Evolutionary conservation across 1,284 basidiomycete genomes (phyloP).

Genomic region (Cryptococcus deneoformans): DNA sequence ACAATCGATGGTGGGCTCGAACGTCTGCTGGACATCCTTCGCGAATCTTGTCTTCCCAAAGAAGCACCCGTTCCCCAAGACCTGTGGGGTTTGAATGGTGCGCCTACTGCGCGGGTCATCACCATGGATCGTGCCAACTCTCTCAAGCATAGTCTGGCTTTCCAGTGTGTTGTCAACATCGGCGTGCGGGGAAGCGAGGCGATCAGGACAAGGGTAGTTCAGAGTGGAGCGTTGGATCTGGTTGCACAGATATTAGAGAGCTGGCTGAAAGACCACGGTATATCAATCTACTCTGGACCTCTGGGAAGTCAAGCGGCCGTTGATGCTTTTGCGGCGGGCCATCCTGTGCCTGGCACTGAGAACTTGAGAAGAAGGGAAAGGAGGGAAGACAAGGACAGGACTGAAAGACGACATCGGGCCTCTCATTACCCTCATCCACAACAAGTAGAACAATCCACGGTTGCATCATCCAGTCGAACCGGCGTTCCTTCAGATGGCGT

Average conservation of each 20-base stretch:
- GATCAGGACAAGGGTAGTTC: slow-evolving; percentile 88
- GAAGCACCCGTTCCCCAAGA: slow-evolving; percentile 39
- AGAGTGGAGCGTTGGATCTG: slow-evolving; percentile 92
- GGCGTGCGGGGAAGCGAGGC: slow-evolving; percentile 94
- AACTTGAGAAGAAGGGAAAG: slow-evolving; percentile 8
- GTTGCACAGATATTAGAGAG: slow-evolving; percentile 93
- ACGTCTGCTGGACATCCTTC: slow-evolving; percentile 87
- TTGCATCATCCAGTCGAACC: too few species aligned
- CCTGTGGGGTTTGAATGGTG: slow-evolving; percentile 48
- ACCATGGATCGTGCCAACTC: slow-evolving; percentile 74
- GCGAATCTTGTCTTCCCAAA: slow-evolving; percentile 62
- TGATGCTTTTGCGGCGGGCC: slow-evolving; percentile 55
- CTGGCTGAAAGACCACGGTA: slow-evolving; percentile 77
- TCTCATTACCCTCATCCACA: not conserved
- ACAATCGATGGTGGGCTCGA: slow-evolving; percentile 97
- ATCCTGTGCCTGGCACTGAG: slow-evolving; percentile 48
- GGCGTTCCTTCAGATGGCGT: too few species aligned
- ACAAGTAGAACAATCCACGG: not conserved
- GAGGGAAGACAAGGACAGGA: not conserved
- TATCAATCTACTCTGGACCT: slow-evolving; percentile 45
- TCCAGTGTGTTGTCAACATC: slow-evolving; percentile 97
- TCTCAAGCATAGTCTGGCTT: slow-evolving; percentile 83
- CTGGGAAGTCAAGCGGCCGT: slow-evolving; percentile 58
- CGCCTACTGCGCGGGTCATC: slow-evolving; percentile 51
- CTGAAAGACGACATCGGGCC: not conserved